phyloP scores from a whole-genome alignment of 495 filamentous ascomycete species.

The Penicillium coprophilum region DNA sequence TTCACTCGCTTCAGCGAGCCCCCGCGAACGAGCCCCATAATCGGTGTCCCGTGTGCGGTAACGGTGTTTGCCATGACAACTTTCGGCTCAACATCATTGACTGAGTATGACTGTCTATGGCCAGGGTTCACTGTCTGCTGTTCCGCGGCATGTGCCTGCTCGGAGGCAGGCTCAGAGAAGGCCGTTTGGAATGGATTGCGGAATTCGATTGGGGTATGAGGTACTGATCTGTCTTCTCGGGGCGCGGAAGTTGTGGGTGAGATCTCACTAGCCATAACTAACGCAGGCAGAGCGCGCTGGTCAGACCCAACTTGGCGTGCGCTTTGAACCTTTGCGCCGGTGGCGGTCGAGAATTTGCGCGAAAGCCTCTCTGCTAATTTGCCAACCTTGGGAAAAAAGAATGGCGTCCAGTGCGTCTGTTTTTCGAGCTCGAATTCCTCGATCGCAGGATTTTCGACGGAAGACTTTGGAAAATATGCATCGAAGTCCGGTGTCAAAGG shows the following conservation, averaged over 20 bases:
- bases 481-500: slow-evolving; percentile 36
- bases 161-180: neutral
- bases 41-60: slow-evolving; percentile 21
- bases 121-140: slow-evolving; percentile 10
- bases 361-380: slow-evolving; percentile 37
- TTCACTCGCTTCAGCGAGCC: slow-evolving; percentile 37
- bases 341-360: slow-evolving; percentile 33
- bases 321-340: slow-evolving; percentile 25
- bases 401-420: slow-evolving; percentile 44
- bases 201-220: slow-evolving; percentile 31
- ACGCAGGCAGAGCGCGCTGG: slow-evolving; percentile 32
- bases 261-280: slow-evolving; percentile 43
- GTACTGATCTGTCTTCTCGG: slow-evolving; percentile 10
- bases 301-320: slow-evolving; percentile 33
- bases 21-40: slow-evolving; percentile 25
- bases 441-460: slow-evolving; percentile 18
- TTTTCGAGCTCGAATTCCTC: slow-evolving; percentile 22
- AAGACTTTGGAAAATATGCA: slow-evolving; percentile 19
- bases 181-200: slow-evolving; percentile 36
- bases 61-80: slow-evolving; percentile 26
- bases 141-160: neutral
- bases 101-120: slow-evolving; percentile 24
- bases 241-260: slow-evolving; percentile 14
- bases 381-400: slow-evolving; percentile 41
- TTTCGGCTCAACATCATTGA: slow-evolving; percentile 31